Base-by-base conservation (phyloP, 257 asterid species). In the Plectranthus barbatus region DNA sequence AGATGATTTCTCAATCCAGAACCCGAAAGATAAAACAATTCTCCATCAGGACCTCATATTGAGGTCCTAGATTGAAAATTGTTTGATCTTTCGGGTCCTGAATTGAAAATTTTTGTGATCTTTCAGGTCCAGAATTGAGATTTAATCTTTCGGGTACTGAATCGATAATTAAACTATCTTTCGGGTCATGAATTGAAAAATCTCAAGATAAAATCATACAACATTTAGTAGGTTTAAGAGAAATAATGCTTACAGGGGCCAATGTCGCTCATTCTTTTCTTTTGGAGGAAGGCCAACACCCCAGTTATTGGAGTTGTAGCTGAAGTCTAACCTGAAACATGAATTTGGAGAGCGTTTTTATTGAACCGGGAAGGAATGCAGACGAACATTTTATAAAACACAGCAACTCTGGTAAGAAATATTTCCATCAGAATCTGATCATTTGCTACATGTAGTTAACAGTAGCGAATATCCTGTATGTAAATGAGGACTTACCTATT, bases 261-360 rank as follows among this genome's bases (percentile, higher is more conserved):
- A 92, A 71, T 73, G 68, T 7, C 72, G 72, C 79, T 89, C 98
- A 53, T 92, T 92, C 77, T 92, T 92, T 66, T 66, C 93, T 60
- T 75, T 92, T 9, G 95, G 95, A 56, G 98, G 98, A 77, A 92
- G 91, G 62, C 98, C 98, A 64, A 86, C 82, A 11, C 96, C 98
- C 98, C 98, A 92, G 68, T 92, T 92, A 80, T 86, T 92, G 50
- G 84, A 74, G 76, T 57, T 76, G 84, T 89, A 92, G 82, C 86
- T 83, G 85, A 92, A 92, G 84, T 92, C 95, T 75, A 92, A 72
- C 84, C 98, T 92, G 91, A 73, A 73, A 63, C 62, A 50, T 53
- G 23, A 53, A 60, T 34, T 65, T 17, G 36, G 50, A 57, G 37
- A 58, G 10, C 5, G 9, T 47, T 56, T 44, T 23, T 9, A 31